These are phyloP conservation scores for Phellinidium pouzarii DNA, from an alignment of 1,284 basidiomycete species.

Conservation along the genomic window DNA sequence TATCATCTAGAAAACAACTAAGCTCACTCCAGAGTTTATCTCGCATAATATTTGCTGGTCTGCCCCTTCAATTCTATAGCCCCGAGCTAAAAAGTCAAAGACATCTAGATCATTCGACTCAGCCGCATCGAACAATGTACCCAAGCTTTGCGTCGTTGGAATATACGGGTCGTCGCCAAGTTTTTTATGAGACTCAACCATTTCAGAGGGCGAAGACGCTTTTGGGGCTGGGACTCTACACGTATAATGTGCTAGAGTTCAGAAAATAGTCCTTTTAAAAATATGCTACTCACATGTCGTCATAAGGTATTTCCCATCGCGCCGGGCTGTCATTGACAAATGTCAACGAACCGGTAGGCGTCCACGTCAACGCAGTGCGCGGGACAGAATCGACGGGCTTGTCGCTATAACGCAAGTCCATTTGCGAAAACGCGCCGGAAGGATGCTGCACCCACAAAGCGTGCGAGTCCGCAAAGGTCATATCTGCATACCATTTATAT, in stretches of 20 bases:
- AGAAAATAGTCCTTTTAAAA: neutral
- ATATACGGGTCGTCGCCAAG: conserved; percentile 44
- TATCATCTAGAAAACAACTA: neutral
- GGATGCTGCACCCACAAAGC: conserved; percentile 72
- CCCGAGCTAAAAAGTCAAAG: conserved; percentile 59
- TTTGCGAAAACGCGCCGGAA: conserved; percentile 74
- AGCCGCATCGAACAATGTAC: conserved; percentile 32
- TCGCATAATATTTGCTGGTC: conserved; percentile 45
- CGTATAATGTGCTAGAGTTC: conserved; percentile 5
- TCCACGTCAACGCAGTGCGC: conserved; percentile 64
- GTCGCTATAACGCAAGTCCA: conserved; percentile 60
- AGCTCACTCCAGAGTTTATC: conserved; percentile 51
- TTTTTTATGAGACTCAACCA: conserved; percentile 35
- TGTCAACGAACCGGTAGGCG: conserved; percentile 57
- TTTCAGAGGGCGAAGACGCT: conserved; percentile 32
- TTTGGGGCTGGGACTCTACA: conserved; percentile 20
- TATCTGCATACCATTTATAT: conserved; percentile 38
- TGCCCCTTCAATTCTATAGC: conserved; percentile 57
- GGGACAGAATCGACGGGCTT: conserved; percentile 67
- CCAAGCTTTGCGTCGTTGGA: conserved; percentile 49
- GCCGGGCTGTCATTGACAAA: conserved; percentile 59
- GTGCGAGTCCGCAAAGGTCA: conserved; percentile 66
- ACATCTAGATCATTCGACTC: conserved; percentile 37
- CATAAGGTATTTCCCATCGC: conserved; percentile 73
- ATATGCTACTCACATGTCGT: conserved; percentile 76